Conservation (phyloP, 257 asterid genomes). For the Nicotiana paniculata region DNA sequence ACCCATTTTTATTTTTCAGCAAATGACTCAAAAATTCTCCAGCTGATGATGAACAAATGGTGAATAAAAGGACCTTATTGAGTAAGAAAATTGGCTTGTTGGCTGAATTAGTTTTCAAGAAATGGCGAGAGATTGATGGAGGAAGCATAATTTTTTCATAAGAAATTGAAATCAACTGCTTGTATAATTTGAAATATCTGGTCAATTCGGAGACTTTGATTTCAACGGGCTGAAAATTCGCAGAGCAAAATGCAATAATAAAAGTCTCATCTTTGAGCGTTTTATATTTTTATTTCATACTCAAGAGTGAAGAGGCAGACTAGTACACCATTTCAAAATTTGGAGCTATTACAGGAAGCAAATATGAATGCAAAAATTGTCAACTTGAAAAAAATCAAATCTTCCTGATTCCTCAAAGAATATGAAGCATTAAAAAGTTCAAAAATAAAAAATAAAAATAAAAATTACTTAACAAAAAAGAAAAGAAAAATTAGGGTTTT, state of each 20-base stretch:
- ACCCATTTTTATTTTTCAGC: constrained; percentile 30
- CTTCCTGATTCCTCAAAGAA: background rate
- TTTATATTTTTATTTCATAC: background rate
- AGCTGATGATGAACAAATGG: constrained; percentile 40
- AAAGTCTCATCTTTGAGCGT: background rate
- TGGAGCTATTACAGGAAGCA: background rate
- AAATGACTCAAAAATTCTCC: constrained; percentile 43
- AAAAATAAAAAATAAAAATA: too few species aligned
- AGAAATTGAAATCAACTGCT: background rate
- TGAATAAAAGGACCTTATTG: constrained; percentile 14
- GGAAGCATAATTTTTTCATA: background rate
- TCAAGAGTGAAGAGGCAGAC: background rate
- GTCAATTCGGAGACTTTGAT: background rate
- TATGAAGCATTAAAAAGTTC: background rate
- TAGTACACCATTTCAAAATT: background rate
- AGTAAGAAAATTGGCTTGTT: constrained; percentile 16
- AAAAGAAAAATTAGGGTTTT: background rate
- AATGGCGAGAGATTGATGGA: constrained; percentile 23
- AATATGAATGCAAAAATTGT: background rate
- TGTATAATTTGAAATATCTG: background rate
- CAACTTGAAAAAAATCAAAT: background rate
- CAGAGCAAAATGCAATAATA: background rate
- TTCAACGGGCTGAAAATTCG: background rate
- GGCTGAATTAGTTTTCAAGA: constrained; percentile 17
- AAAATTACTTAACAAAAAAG: too few species aligned